These are phyloP conservation scores for Mallotus nudiflorus DNA, from an alignment of 345 rosid genomes.

Conservation along the genomic window DNA sequence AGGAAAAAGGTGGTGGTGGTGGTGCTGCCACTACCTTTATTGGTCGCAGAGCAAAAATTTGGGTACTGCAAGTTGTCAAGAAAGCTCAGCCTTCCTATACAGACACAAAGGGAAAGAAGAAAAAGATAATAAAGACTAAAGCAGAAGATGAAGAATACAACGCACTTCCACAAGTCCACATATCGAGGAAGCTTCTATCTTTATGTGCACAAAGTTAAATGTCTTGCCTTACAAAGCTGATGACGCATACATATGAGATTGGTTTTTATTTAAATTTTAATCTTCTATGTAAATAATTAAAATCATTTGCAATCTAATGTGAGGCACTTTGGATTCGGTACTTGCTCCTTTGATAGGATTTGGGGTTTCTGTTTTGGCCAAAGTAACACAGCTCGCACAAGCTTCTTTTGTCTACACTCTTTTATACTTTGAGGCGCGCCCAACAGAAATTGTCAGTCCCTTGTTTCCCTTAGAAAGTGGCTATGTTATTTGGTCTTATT, in stretches of 20 bases:
- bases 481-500: no score
- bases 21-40: constrained; percentile 39
- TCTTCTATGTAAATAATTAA: not conserved
- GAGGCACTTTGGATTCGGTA: constrained; percentile 31
- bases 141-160: constrained; percentile 39
- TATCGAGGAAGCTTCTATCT: constrained; percentile 76
- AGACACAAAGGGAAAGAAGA: constrained; percentile 18
- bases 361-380: constrained; percentile 6
- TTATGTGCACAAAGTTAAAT: constrained; percentile 28
- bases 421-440: constrained; percentile 2
- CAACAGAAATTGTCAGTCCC: constrained; percentile 3
- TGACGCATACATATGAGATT: not conserved
- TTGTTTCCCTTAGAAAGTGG: no score
- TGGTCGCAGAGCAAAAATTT: constrained; percentile 42
- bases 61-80: constrained; percentile 59
- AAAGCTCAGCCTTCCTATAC: constrained; percentile 43
- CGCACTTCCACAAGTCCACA: constrained; percentile 51
- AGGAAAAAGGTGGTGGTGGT: constrained; percentile 20
- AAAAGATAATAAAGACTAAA: constrained; percentile 45
- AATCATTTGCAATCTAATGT: not conserved
- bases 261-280: not conserved
- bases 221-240: constrained; percentile 13
- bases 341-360: not conserved
- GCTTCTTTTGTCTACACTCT: constrained; percentile 33
- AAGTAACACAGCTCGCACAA: constrained; percentile 26